Evolutionary conservation across 2,329 filamentous ascomycete genomes (phyloP), one percentile per base, ranked within the genome.

Genomic region (Chaetomiaceae sp.): DNA sequence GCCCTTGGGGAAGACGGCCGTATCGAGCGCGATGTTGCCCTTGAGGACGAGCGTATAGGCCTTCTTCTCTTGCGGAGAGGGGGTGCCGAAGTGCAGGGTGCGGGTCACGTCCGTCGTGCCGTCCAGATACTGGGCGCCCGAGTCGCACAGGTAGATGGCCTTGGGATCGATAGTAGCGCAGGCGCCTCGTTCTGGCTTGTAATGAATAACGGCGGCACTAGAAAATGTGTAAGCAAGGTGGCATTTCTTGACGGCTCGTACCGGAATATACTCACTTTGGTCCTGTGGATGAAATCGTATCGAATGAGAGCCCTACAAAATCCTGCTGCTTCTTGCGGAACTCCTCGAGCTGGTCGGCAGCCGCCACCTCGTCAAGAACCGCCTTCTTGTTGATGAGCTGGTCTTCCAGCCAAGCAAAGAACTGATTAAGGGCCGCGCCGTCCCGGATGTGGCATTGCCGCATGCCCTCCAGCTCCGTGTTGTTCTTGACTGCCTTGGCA

Each of bases 81-180:
- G 94, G 23, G 84, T 79, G 42, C 90, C 89, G 67, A 97, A 97
- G 66, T 99, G 94, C 34, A 96, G 75, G 0, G 94, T 99, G 37
- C 94, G 81, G 5, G 94, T 99, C 0, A 90, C 95, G 66, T 99
- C 94, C 0, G 94, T 99, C 0, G 94, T 99, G 51, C 94, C 94
- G 67, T 99, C 94, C 2, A 87, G 77, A 65, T 92, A 99, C 69
- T 99, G 94, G n/a, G 89, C 94, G 20, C 94, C 94, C 20, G 94
- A 97, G 70, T 99, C 94, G 67, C 94, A 99, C 2, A 99, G 82
- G 65, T 99, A 99, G 54, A 99, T 83, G 13, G 85, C 84, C 6
- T 84, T 82, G 0, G 90, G 89, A 61, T 99, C 90, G 62, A 99
- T 90, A 25, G 81, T 74, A 8, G 90, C 81, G 71, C 92, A 97